These are phyloP conservation scores for Pseudogymnoascus sp. DNA, from an alignment of 2,329 filamentous ascomycete genomes.

Conservation along the genomic window DNA sequence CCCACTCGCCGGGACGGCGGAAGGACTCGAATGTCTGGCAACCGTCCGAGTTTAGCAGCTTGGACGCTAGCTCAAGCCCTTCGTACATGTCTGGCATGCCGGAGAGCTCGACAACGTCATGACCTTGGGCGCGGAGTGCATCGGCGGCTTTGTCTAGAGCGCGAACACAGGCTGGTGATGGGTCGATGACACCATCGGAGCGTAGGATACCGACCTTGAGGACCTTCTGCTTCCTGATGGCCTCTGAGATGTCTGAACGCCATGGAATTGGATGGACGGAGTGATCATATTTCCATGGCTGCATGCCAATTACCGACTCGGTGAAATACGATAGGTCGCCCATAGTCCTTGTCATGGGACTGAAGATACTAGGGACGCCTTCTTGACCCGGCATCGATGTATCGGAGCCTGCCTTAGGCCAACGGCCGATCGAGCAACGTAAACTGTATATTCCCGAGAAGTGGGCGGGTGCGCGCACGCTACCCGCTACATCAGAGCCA, in stretches of 20 bases:
- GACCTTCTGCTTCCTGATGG: conserved; percentile 51
- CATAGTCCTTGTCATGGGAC: conserved; percentile 82
- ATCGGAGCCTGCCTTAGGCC: conserved; percentile 75
- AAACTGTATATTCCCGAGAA: conserved; percentile 85
- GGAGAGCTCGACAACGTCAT: conserved; percentile 56
- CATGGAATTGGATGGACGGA: conserved; percentile 79
- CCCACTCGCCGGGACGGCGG: conserved; percentile 68
- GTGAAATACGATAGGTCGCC: conserved; percentile 81
- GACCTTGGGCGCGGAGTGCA: conserved; percentile 63
- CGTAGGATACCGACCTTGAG: conserved; percentile 69
- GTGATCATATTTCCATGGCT: conserved; percentile 84
- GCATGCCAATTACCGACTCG: conserved; percentile 65
- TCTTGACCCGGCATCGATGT: conserved; percentile 93
- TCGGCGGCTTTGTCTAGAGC: conserved; percentile 63
- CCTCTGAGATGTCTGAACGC: conserved; percentile 53
- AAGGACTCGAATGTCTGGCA: conserved; percentile 71
- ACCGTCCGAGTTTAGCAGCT: conserved; percentile 78
- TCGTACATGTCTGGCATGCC: conserved; percentile 64
- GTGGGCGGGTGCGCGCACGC: conserved; percentile 77
- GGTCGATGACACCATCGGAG: conserved; percentile 76
- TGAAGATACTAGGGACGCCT: conserved; percentile 80
- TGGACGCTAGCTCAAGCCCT: conserved; percentile 66
- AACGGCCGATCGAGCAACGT: conserved; percentile 79
- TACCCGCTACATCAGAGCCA: conserved; percentile 85
- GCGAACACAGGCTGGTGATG: conserved; percentile 73